Percentiles rank a stretch among this genome's conserved stretches.
phyloP scores from a whole-genome alignment of 2,329 filamentous ascomycete species.

The Sordariomycetes sp. region DNA sequence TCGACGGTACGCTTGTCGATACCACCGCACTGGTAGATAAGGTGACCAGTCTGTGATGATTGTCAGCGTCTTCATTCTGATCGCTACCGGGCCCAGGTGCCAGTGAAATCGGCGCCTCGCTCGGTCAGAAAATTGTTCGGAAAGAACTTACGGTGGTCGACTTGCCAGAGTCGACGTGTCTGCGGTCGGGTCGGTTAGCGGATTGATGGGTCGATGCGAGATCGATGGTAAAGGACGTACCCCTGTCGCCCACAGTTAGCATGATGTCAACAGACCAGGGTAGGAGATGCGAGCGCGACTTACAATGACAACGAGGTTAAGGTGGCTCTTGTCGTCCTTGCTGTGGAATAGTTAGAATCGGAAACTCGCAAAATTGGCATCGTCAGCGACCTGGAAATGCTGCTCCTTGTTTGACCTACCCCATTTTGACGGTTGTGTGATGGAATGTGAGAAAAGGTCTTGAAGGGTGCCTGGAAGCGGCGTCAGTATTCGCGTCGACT shows the following conservation, averaged over 20 bases:
- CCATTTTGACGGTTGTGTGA: conserved; percentile 20
- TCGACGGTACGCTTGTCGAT: conserved; percentile 99
- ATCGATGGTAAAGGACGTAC: conserved; percentile 13
- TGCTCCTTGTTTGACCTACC: conserved; percentile 13
- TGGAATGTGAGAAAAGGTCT: conserved; percentile 8
- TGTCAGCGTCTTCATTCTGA: not conserved
- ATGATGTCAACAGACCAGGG: not conserved
- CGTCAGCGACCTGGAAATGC: not conserved
- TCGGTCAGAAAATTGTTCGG: not conserved
- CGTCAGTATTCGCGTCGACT: not conserved
- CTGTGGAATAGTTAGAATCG: conserved; percentile 31
- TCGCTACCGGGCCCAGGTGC: no score
- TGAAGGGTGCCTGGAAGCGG: not conserved
- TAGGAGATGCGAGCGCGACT: conserved; percentile 10
- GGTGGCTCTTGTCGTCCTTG: conserved; percentile 92
- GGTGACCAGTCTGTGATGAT: conserved; percentile 52
- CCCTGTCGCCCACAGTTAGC: conserved; percentile 13
- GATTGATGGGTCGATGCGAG: conserved; percentile 15
- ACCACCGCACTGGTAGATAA: conserved; percentile 99
- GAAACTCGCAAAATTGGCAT: not conserved
- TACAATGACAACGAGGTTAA: conserved; percentile 95
- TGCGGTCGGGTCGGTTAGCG: conserved; percentile 14
- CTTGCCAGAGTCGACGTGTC: conserved; percentile 99
- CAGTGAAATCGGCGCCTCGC: not conserved
- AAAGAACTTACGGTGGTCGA: conserved; percentile 73